Base-by-base conservation (phyloP, 768 basidiomycete genomes). In the Leccinum boreale region DNA sequence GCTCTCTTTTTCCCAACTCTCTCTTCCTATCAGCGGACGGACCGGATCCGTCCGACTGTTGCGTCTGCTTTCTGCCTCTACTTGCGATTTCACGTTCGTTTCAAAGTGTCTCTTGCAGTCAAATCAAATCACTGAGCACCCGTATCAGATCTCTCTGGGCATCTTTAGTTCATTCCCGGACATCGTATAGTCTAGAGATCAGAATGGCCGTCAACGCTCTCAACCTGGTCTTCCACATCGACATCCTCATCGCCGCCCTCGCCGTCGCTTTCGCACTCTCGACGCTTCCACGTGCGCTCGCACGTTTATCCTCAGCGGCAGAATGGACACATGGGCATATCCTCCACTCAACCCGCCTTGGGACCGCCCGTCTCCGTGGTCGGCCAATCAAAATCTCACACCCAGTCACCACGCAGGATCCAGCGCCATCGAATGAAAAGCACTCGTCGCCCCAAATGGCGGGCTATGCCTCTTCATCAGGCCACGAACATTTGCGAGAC, bases 301-400 rank as follows among this genome's bases (percentile, higher is more conserved):
- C 79, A 28, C 80, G 86, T 39, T 75, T 85, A 56, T 81, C 81
- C 60, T 75, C 74, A 33, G 63, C 72, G 44, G 74, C 77, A 31
- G 84, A 85, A 58, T 85, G 85, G 85, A 67, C 68, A 29, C 75
- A 70, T 48, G 85, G 85, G 0, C 77, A 83, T 59, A 65, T 86
- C 51, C 71, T 86, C 39, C 75, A 74, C 49, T 67, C 69, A 31
- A 59, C 63, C 24, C 57, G 46, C 39, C 64, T 66, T 15, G 55
- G 61, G 17, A 46, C 59, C 19, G 39, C 50, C 0, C 63, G 57
- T 48, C 24, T 61, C 45, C 68, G 55, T 24, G 58, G 60, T 10
- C 28, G 50, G 12, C 19, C 23, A 55, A 26, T 33, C 35, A 33
- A 46, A 14, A 35, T 39, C 1, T 39, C 60, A 12, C 4, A 28